A percentile compares a stretch with the other conserved stretches of the same genome.
phyloP scores from a whole-genome alignment of 257 asterid genomes.

The Solanum appendiculatum region DNA sequence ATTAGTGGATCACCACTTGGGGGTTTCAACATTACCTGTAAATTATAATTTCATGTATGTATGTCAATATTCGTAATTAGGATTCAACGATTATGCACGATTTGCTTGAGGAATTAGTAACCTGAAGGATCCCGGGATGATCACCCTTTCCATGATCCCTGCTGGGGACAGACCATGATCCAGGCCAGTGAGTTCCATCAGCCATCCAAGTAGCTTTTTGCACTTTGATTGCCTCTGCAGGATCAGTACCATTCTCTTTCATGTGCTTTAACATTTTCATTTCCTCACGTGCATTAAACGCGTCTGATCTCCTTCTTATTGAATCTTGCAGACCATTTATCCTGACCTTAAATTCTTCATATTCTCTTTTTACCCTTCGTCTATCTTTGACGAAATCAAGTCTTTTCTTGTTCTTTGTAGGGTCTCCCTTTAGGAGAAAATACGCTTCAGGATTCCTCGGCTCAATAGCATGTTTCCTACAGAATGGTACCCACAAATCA shows the following conservation, averaged over 20 bases:
- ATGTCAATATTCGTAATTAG: neutral
- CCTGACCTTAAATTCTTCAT: conserved; percentile 34
- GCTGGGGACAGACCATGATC: conserved; percentile 16
- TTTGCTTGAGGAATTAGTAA: neutral
- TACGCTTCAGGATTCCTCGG: conserved; percentile 35
- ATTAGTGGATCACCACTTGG: conserved; percentile 25
- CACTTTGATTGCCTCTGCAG: conserved; percentile 15
- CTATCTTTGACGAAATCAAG: conserved; percentile 31
- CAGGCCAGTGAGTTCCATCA: conserved; percentile 40
- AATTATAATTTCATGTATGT: neutral
- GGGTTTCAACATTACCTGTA: conserved; percentile 33
- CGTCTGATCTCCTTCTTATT: conserved; percentile 29
- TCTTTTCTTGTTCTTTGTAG: conserved; percentile 29
- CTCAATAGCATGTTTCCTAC: conserved; percentile 28
- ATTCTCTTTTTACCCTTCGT: conserved; percentile 27
- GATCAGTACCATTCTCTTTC: conserved; percentile 29
- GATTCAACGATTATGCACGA: neutral
- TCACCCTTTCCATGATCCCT: conserved; percentile 30
- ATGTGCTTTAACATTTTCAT: conserved; percentile 29
- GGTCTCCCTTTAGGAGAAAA: conserved; percentile 23
- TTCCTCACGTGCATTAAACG: conserved; percentile 31
- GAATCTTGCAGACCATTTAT: conserved; percentile 25
- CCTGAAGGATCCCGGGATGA: conserved; percentile 34
- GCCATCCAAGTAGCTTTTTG: conserved; percentile 40
- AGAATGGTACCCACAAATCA: conserved; percentile 34